Evolutionary conservation across 2,329 filamentous ascomycete genomes (phyloP).

Genomic region (Xylaria hypoxylon): DNA sequence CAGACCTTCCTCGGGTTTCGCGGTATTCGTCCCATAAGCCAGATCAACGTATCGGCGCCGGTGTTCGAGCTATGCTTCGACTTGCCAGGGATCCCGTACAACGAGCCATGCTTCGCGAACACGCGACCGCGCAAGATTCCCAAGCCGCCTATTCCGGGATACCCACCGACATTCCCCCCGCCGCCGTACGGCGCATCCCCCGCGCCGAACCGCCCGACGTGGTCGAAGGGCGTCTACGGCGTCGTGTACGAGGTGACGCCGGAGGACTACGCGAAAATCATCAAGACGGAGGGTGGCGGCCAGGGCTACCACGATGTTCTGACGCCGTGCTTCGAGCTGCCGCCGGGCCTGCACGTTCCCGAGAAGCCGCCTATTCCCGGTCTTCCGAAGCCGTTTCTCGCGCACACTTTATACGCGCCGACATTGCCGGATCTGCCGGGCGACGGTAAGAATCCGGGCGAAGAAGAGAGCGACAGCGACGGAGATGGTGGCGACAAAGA

Average conservation of each 20-base stretch:
- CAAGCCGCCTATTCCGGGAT: slow-evolving; percentile 50
- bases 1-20: slow-evolving; percentile 83
- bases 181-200: slow-evolving; percentile 48
- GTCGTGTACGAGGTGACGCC: slow-evolving; percentile 95
- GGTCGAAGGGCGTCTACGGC: slow-evolving; percentile 87
- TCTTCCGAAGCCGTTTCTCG: slow-evolving; percentile 75
- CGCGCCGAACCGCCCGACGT: slow-evolving; percentile 56
- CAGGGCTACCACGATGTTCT: slow-evolving; percentile 85
- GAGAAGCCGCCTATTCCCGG: slow-evolving; percentile 67
- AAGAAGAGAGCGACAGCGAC: slow-evolving; percentile 17
- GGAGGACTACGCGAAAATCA: slow-evolving; percentile 84
- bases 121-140: slow-evolving; percentile 70
- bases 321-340: slow-evolving; percentile 80
- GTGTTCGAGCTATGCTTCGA: slow-evolving; percentile 84
- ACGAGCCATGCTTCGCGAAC: slow-evolving; percentile 93
- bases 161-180: slow-evolving; percentile 43
- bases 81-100: slow-evolving; percentile 85
- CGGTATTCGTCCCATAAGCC: slow-evolving; percentile 83
- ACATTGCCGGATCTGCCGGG: slow-evolving; percentile 54
- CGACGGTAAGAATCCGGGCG: slow-evolving; percentile 24
- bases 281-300: slow-evolving; percentile 91
- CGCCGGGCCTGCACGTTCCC: slow-evolving; percentile 69
- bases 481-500: slow-evolving; percentile 30
- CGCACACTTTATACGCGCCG: slow-evolving; percentile 85
- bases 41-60: slow-evolving; percentile 85